Conservation (phyloP, 805 yeast species). For the Myxozyma neotropica region DNA sequence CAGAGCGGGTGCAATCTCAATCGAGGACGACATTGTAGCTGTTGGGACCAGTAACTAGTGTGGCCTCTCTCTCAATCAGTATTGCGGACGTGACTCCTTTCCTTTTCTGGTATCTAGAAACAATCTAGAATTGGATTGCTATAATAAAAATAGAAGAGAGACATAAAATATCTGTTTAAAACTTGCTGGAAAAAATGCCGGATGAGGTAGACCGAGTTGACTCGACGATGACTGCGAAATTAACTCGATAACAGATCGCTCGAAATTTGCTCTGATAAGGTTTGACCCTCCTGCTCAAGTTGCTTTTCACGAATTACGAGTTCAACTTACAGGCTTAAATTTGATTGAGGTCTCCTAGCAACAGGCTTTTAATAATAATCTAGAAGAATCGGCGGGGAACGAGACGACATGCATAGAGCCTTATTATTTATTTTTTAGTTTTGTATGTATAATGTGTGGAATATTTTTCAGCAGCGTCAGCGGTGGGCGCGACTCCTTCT, state of each 20-base stretch:
- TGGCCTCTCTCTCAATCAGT: not conserved
- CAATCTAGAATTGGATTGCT: no score
- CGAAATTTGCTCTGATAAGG: not conserved
- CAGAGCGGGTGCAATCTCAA: not conserved
- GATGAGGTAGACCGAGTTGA: not conserved
- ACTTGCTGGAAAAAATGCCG: no score
- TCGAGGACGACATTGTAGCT: conserved; percentile 1
- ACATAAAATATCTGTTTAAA: no score
- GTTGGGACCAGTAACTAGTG: not conserved
- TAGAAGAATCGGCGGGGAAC: no score
- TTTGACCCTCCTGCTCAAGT: not conserved
- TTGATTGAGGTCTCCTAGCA: no score
- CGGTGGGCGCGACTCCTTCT: not conserved
- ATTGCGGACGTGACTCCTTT: not conserved
- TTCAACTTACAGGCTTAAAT: not conserved
- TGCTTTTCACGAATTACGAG: not conserved
- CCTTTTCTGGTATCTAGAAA: no score
- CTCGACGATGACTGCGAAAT: not conserved
- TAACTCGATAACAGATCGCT: not conserved
- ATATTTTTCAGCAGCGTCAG: conserved; percentile 36
- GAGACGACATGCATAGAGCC: no score
- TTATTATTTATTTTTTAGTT: not conserved
- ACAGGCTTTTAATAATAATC: no score
- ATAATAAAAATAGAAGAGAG: no score
- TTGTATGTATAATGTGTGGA: conserved; percentile 40